phyloP scores from a whole-genome alignment of 2,329 filamentous ascomycete species.

The Didymosphaeria variabile region DNA sequence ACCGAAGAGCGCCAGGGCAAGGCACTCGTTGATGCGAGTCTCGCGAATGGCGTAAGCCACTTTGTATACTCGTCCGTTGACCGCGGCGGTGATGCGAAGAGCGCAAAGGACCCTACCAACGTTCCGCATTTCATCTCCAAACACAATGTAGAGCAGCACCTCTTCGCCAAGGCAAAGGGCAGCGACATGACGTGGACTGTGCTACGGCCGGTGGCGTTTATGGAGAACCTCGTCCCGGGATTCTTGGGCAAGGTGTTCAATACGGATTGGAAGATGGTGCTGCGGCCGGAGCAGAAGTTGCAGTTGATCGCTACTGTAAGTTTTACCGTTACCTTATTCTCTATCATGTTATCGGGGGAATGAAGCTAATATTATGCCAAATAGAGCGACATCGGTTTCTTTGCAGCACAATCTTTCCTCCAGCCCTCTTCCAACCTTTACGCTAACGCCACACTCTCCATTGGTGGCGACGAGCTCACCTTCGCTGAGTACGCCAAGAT shows the following conservation, averaged over 20 bases:
- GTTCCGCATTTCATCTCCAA: constrained; percentile 71
- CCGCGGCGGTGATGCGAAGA: constrained; percentile 47
- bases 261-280: constrained; percentile 47
- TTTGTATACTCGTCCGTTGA: constrained; percentile 52
- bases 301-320: constrained; percentile 27
- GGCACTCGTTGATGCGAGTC: constrained; percentile 45
- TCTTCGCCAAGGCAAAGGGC: constrained; percentile 51
- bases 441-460: constrained; percentile 46
- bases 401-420: constrained; percentile 57
- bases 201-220: constrained; percentile 67
- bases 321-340: not conserved
- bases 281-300: constrained; percentile 29
- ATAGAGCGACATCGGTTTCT: constrained; percentile 55
- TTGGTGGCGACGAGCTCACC: constrained; percentile 60
- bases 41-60: constrained; percentile 42
- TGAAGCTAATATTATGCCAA: not conserved
- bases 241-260: constrained; percentile 58
- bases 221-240: constrained; percentile 62
- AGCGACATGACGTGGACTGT: constrained; percentile 65
- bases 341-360: too few species aligned
- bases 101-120: constrained; percentile 60
- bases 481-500: constrained; percentile 49
- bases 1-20: constrained; percentile 50
- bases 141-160: constrained; percentile 67
- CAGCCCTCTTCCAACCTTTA: constrained; percentile 21